Base-by-base conservation (phyloP, 1,139 yeast species). In the Saccharomyces pastorianus region DNA sequence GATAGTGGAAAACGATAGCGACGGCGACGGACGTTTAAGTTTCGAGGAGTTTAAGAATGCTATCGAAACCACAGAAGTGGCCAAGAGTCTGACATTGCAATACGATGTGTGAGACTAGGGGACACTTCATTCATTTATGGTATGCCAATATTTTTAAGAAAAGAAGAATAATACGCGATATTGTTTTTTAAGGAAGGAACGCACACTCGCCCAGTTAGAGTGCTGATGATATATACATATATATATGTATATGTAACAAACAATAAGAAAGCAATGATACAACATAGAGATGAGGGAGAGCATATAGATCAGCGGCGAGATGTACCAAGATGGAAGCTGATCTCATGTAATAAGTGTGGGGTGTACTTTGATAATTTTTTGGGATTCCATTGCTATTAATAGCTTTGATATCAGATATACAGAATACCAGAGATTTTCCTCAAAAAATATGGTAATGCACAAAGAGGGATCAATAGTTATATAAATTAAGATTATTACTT, bases 1-100 rank as follows among this genome's bases (percentile, higher is more conserved):
- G 0, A 89, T 95, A 62, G 84, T 90, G 85, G 98, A 93, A 69
- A 95, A 95, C 42, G 99, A 95, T 67, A 68, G 72, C 46, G 98
- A 95, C 65, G 95, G 95, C 1, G 98, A 91, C 66, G 96, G 97
- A 1, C 82, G 80, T 63, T 74, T 95, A 57, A 84, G 86, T 59
- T 93, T 90, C 68, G 91, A 83, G 47, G 99, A 95, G 74, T 95
- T 93, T 70, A 82, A 80, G 63, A 77, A 76, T 56, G 88, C 88
- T 0, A 86, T 86, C 28, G 88, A 85, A 59, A 81, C 84, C 48
- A 83, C 83, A 27, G 79, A 79, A 51, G 82, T 83, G 25, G 86
- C 86, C 2, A 79, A 76, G 57, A 74, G 84, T 9, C 74, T 83
- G 69, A 83, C 88, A 3, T 57, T 75, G 47, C 71, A 73, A 51